Evolutionary conservation across 2,329 filamentous ascomycete species (phyloP).

Genomic region (Lecanicillium sp.): DNA sequence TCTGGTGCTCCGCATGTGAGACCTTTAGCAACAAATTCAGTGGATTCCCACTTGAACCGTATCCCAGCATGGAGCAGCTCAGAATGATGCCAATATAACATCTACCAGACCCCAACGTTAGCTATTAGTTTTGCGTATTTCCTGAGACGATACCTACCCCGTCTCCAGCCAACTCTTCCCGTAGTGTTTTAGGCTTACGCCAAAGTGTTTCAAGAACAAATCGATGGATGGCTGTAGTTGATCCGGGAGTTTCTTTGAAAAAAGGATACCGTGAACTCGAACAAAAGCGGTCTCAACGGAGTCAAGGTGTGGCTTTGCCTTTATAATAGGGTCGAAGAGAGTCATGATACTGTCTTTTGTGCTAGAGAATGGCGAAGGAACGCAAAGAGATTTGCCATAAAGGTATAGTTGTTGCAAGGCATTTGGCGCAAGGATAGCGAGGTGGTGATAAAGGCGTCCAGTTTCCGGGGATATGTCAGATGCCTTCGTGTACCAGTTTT

Average conservation of each 20-base stretch:
- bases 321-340: slow-evolving; percentile 53
- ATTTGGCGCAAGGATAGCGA: slow-evolving; percentile 71
- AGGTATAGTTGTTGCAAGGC: slow-evolving; percentile 63
- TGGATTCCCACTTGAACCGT: slow-evolving; percentile 32
- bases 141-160: slow-evolving; percentile 23
- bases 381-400: slow-evolving; percentile 63
- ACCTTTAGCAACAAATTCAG: slow-evolving; percentile 22
- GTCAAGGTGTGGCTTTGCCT: slow-evolving; percentile 24
- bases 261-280: slow-evolving; percentile 55
- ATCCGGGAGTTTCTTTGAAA: slow-evolving; percentile 40
- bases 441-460: slow-evolving; percentile 78
- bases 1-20: slow-evolving; percentile 17
- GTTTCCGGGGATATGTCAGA: slow-evolving; percentile 67
- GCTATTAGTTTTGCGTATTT: too few relatives aligned
- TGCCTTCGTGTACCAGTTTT: slow-evolving; percentile 78
- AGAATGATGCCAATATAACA: slow-evolving; percentile 24
- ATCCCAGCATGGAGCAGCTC: slow-evolving; percentile 24
- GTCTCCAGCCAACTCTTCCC: slow-evolving; percentile 41
- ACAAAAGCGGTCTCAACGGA: slow-evolving; percentile 52
- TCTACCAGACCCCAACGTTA: slow-evolving; percentile 11
- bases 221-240: slow-evolving; percentile 34
- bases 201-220: slow-evolving; percentile 45
- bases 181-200: slow-evolving; percentile 44
- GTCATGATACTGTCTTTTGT: slow-evolving; percentile 63
- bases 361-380: slow-evolving; percentile 57